Conservation (phyloP, 441 rosid genomes). For the Corymbia citriodora region DNA sequence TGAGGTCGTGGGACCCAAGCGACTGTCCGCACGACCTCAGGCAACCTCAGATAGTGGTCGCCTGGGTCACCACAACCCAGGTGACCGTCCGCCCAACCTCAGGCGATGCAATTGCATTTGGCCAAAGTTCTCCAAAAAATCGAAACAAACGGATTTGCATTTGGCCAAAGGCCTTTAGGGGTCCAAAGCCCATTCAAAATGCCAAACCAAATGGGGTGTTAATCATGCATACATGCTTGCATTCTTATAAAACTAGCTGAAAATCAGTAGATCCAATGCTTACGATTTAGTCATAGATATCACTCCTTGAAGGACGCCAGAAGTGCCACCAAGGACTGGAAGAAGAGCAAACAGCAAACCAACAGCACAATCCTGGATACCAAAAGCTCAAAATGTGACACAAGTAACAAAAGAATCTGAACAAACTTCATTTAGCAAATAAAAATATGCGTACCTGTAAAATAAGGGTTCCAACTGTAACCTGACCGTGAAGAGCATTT, state of each 20-base stretch:
- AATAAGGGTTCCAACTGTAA: slow-evolving; percentile 89
- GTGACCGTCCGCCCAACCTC: no score
- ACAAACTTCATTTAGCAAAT: not conserved
- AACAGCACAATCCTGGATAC: slow-evolving; percentile 87
- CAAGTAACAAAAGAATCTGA: not conserved
- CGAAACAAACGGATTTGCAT: no score
- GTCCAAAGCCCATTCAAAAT: no score
- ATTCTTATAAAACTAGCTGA: not conserved
- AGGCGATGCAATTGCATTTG: no score
- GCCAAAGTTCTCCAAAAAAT: no score
- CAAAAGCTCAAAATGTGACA: slow-evolving; percentile 20
- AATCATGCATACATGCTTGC: not conserved
- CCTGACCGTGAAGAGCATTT: slow-evolving; percentile 93
- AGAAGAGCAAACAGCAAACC: slow-evolving; percentile 98
- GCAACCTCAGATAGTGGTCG: no score
- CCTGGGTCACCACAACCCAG: no score
- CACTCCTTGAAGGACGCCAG: slow-evolving; percentile 91
- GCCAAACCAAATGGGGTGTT: no score
- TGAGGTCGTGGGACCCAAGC: no score
- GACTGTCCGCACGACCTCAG: no score
- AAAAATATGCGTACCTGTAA: slow-evolving; percentile 58
- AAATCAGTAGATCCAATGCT: slow-evolving; percentile 19
- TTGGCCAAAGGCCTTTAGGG: no score
- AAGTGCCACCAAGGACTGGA: slow-evolving; percentile 91
- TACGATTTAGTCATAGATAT: slow-evolving; percentile 92